phyloP scores from a whole-genome alignment of 345 rosid species.

The Lumnitzera littorea region DNA sequence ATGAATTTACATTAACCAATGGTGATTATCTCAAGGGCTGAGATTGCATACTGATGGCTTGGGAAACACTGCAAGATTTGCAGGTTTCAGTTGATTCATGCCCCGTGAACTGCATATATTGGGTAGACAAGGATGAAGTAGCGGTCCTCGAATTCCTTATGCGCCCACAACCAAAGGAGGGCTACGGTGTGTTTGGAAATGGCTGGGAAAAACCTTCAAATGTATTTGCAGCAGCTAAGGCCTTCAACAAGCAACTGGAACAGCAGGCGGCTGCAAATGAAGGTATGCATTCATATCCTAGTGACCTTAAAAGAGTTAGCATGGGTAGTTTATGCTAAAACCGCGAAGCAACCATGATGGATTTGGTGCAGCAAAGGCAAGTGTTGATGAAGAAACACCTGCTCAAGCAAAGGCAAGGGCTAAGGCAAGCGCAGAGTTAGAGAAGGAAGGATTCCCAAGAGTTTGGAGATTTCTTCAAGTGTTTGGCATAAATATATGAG shows the following conservation, averaged over 20 bases:
- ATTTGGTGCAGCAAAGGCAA: constrained; percentile 17
- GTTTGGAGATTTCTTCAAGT: constrained; percentile 25
- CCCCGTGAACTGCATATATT: constrained; percentile 58
- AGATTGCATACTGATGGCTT: too few relatives aligned
- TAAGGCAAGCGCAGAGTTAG: constrained; percentile 29
- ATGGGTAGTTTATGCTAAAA: too few relatives aligned
- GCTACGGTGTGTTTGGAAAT: constrained; percentile 52
- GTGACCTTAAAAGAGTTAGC: not conserved
- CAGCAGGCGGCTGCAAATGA: constrained; percentile 16
- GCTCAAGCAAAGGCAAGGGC: constrained; percentile 50
- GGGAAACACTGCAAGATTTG: not conserved
- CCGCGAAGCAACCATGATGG: not conserved
- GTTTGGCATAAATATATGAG: constrained; percentile 15
- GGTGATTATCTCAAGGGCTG: too few relatives aligned
- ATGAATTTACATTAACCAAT: too few relatives aligned
- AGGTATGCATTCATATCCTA: constrained; percentile 4
- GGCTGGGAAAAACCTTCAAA: constrained; percentile 56
- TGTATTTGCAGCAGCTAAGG: constrained; percentile 45
- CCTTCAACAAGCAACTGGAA: constrained; percentile 34
- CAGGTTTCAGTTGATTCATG: constrained; percentile 56
- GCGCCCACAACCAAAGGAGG: constrained; percentile 38
- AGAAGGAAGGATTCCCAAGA: constrained; percentile 26
- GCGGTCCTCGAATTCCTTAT: constrained; percentile 42
- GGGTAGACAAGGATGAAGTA: constrained; percentile 50
- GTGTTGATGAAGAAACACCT: constrained; percentile 44